A percentile compares a stretch with the other conserved stretches of the same genome.
These are phyloP conservation scores for Ceratocystis eucalypticola DNA, from an alignment of 2,329 filamentous ascomycete genomes.

Conservation along the genomic window DNA sequence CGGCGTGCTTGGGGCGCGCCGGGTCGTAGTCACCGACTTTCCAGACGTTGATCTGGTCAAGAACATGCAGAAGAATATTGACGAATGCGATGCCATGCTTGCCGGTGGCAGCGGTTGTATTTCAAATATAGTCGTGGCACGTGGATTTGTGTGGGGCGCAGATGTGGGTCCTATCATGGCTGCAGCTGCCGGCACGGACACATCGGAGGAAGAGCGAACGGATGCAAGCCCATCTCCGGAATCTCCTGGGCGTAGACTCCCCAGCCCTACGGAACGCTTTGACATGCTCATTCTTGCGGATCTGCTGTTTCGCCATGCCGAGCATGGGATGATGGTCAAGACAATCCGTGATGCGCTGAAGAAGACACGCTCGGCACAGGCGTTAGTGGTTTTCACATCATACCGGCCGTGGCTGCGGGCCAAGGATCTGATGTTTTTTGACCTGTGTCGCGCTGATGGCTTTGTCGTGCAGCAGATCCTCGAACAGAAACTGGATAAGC, in stretches of 20 bases:
- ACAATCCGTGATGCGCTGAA: conserved; percentile 57
- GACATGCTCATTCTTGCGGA: conserved; percentile 80
- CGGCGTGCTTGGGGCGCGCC: conserved; percentile 55
- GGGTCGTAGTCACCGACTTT: conserved; percentile 74
- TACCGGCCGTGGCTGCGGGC: conserved; percentile 83
- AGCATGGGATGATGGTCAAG: conserved; percentile 64
- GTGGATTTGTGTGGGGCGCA: conserved; percentile 76
- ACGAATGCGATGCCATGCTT: conserved; percentile 34
- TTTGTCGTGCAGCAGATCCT: conserved; percentile 68
- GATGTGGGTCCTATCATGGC: conserved; percentile 44
- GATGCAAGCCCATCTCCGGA: not conserved
- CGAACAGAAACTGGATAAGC: conserved; percentile 68
- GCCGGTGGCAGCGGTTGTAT: conserved; percentile 27
- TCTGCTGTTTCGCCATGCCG: conserved; percentile 78
- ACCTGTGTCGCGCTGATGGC: conserved; percentile 54
- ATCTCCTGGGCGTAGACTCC: not conserved
- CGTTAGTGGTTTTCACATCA: conserved; percentile 85
- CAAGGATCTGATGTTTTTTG: conserved; percentile 78
- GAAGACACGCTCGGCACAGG: conserved; percentile 40
- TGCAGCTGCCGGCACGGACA: not conserved
- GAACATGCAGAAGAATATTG: conserved; percentile 66
- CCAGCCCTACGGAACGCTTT: conserved; percentile 35
- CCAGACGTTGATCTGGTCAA: conserved; percentile 71
- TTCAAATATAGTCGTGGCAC: conserved; percentile 35
- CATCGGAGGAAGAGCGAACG: conserved; percentile 17